These are phyloP conservation scores for Suillus plorans DNA, from an alignment of 768 basidiomycete genomes.

Conservation along the genomic window DNA sequence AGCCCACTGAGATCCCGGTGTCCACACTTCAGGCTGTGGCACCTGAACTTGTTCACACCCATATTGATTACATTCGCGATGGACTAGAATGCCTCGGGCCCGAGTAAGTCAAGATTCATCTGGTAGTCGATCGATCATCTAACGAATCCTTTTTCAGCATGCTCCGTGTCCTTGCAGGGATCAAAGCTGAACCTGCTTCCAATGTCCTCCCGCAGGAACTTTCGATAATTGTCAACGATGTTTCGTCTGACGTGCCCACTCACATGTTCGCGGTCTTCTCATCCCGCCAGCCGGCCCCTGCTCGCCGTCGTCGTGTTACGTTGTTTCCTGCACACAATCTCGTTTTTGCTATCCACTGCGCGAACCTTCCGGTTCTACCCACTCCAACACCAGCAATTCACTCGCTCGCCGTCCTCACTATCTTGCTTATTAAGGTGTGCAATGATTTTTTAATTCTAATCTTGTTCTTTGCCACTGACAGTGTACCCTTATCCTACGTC, in stretches of 20 bases:
- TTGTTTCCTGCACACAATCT: too few relatives aligned
- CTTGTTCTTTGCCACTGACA: too few relatives aligned
- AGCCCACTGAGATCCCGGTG: too few relatives aligned
- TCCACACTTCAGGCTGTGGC: too few relatives aligned
- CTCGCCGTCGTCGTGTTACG: slow-evolving; percentile 32
- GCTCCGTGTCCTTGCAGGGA: slow-evolving; percentile 30
- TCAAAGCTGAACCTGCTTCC: slow-evolving; percentile 19
- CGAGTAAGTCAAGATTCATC: slow-evolving; percentile 16
- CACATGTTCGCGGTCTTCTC: slow-evolving; percentile 33
- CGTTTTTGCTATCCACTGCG: too few relatives aligned
- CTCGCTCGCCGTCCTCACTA: too few relatives aligned
- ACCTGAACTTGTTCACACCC: slow-evolving; percentile 26
- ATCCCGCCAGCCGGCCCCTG: slow-evolving; percentile 19
- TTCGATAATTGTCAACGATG: slow-evolving; percentile 22
- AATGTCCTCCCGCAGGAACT: slow-evolving; percentile 31
- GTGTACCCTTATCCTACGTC: too few relatives aligned
- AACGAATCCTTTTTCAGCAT: slow-evolving; percentile 20
- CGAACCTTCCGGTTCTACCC: too few relatives aligned
- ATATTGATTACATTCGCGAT: slow-evolving; percentile 24
- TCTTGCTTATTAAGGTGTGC: too few relatives aligned
- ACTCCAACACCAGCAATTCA: too few relatives aligned
- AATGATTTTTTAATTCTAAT: too few relatives aligned
- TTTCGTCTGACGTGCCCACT: slow-evolving; percentile 32
- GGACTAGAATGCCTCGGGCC: slow-evolving; percentile 29
- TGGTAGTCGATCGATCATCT: slow-evolving; percentile 1